These are phyloP conservation scores for Cylindrotheca fusiformis DNA, from an alignment of 108 stramenopile species.

Conservation along the genomic window DNA sequence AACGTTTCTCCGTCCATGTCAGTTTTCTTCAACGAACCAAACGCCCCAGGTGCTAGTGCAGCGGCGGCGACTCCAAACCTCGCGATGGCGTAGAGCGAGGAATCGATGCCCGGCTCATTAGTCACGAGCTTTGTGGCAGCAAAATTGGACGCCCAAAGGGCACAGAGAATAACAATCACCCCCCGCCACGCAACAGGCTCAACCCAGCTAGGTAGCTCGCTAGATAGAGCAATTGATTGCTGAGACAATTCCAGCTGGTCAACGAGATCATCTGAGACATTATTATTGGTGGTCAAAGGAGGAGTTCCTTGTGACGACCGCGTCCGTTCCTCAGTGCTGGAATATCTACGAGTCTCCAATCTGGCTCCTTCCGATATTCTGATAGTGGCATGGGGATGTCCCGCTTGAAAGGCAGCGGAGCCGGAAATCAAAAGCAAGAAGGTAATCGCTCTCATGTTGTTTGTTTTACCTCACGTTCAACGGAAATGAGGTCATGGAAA, in stretches of 20 bases:
- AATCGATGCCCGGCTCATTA: conserved; percentile 65
- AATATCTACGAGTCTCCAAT: neutral
- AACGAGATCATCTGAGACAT: neutral
- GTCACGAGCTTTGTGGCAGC: conserved; percentile 57
- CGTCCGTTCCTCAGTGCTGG: neutral
- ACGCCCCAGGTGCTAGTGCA: conserved; percentile 35
- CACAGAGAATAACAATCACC: conserved; percentile 57
- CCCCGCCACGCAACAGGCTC: conserved; percentile 63
- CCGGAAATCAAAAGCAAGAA: neutral
- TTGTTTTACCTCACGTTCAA: too few relatives aligned
- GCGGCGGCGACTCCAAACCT: conserved; percentile 59
- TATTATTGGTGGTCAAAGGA: neutral
- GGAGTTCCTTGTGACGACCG: neutral
- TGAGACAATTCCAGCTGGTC: neutral
- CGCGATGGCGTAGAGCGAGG: conserved; percentile 53
- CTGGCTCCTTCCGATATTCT: too few relatives aligned
- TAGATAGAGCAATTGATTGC: neutral
- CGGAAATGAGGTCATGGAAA: too few relatives aligned
- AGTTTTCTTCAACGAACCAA: conserved; percentile 21
- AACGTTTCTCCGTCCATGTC: conserved; percentile 51
- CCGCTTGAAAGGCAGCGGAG: neutral
- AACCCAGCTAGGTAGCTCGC: conserved; percentile 15
- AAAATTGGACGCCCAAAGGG: conserved; percentile 77
- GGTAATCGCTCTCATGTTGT: neutral
- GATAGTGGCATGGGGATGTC: too few relatives aligned